Conservation (phyloP, 2,329 filamentous ascomycete genomes). For the Bipolaris cookei region DNA sequence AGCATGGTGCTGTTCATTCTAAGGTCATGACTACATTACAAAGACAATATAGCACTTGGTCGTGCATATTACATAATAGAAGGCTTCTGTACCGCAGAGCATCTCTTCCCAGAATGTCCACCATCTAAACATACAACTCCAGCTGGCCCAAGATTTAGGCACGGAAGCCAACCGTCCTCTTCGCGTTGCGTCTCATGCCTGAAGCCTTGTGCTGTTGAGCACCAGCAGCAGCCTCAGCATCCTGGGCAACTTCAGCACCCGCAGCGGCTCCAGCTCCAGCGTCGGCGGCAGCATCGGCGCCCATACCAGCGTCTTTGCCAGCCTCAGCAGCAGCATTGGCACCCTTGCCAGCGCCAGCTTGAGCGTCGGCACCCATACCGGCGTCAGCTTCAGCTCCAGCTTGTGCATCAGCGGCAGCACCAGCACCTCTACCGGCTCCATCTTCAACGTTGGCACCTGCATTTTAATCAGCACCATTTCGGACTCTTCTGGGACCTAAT, state of each 20-base stretch:
- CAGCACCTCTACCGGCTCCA: background rate
- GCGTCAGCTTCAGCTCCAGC: background rate
- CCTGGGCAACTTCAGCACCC: background rate
- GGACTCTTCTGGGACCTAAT: conserved; percentile 12
- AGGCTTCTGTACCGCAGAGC: background rate
- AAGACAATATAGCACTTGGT: background rate
- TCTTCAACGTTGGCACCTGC: conserved; percentile 9
- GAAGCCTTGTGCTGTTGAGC: conserved; percentile 6
- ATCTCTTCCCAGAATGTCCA: background rate
- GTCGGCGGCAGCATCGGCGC: background rate
- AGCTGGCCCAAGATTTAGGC: conserved; percentile 10
- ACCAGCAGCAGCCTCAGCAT: background rate
- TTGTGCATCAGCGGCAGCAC: background rate
- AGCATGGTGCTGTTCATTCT: background rate
- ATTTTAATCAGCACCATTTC: conserved; percentile 10
- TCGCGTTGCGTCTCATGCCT: conserved; percentile 13
- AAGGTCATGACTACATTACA: background rate
- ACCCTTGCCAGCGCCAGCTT: background rate
- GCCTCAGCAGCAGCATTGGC: conserved; percentile 9
- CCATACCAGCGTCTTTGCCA: background rate
- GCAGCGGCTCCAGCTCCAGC: background rate
- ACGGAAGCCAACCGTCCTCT: conserved; percentile 19
- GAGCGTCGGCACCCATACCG: background rate
- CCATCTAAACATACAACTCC: background rate
- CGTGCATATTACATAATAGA: conserved; percentile 1